phyloP scores from a whole-genome alignment of 2,329 filamentous ascomycete genomes.

The Fusarium lateritium region DNA sequence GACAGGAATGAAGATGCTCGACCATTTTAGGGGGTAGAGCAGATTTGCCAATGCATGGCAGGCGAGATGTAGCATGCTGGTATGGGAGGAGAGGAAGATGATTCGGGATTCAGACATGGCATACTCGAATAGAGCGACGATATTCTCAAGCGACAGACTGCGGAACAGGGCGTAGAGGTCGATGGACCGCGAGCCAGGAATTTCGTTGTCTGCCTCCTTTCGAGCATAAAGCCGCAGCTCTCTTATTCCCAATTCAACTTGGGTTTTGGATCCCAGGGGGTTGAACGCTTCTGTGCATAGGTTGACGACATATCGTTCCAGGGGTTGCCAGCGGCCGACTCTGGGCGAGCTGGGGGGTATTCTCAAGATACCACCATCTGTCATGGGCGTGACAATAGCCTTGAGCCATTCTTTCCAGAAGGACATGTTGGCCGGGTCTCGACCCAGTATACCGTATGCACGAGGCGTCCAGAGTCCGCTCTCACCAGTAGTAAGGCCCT shows the following conservation, averaged over 20 bases:
- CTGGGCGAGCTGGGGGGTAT: slow-evolving; percentile 91
- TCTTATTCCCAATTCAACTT: slow-evolving; percentile 91
- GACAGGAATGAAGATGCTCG: slow-evolving; percentile 93
- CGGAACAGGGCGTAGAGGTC: slow-evolving; percentile 95
- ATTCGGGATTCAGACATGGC: slow-evolving; percentile 94
- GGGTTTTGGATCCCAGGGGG: slow-evolving; percentile 92
- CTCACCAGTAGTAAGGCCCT: slow-evolving; percentile 94
- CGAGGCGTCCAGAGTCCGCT: slow-evolving; percentile 96
- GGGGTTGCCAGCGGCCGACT: slow-evolving; percentile 93
- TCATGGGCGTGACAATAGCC: slow-evolving; percentile 96
- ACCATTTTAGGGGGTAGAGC: slow-evolving; percentile 92
- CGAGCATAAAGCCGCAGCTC: slow-evolving; percentile 93
- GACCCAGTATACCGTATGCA: slow-evolving; percentile 91
- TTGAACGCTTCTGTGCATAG: slow-evolving; percentile 95
- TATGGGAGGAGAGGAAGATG: slow-evolving; percentile 95
- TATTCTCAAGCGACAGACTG: slow-evolving; percentile 90
- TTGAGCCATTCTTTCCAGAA: slow-evolving; percentile 99
- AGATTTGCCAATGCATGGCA: slow-evolving; percentile 89
- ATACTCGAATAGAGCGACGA: slow-evolving; percentile 93
- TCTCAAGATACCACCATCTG: slow-evolving; percentile 84
- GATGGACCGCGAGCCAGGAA: slow-evolving; percentile 90
- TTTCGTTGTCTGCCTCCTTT: slow-evolving; percentile 92
- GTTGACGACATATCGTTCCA: slow-evolving; percentile 97
- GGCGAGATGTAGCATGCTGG: slow-evolving; percentile 94
- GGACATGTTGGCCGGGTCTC: slow-evolving; percentile 84